Percentiles rank a stretch among this genome's conserved stretches.
Conservation (phyloP, 2,329 filamentous ascomycete genomes). For the Mariannaea sp. region DNA sequence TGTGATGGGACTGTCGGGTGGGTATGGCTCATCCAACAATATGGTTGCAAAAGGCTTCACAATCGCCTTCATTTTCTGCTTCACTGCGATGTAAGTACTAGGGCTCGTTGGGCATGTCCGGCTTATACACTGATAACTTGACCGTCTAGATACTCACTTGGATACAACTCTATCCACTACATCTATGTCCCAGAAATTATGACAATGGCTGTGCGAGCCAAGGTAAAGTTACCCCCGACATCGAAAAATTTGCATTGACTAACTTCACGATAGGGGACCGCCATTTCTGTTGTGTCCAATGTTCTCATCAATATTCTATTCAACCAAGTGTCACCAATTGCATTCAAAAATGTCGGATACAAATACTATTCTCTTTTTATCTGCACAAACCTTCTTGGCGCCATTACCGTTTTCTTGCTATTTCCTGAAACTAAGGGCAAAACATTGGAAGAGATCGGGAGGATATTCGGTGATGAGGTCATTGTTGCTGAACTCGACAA, state of each 20-base stretch:
- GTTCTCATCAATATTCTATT: conserved; percentile 4
- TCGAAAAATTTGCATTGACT: not conserved
- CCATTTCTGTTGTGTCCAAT: not conserved
- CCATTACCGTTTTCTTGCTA: not conserved
- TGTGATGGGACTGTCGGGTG: not conserved
- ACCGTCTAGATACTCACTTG: not conserved
- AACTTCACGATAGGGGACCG: not conserved
- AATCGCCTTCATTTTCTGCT: conserved; percentile 2
- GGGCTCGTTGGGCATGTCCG: too few relatives aligned
- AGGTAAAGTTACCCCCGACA: not conserved
- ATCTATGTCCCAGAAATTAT: conserved; percentile 6
- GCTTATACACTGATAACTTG: not conserved
- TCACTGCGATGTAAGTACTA: not conserved
- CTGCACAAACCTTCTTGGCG: conserved; percentile 1
- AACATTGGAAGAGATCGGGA: conserved; percentile 6
- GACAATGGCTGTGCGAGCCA: conserved; percentile 2
- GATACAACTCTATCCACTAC: conserved; percentile 7
- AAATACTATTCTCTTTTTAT: conserved; percentile 7
- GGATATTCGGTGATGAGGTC: conserved; percentile 7
- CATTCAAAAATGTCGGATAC: conserved; percentile 3
- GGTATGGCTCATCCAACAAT: not conserved
- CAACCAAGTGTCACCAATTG: conserved; percentile 1
- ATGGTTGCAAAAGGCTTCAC: not conserved
- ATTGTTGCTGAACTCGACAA: not conserved
- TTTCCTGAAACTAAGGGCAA: conserved; percentile 15